Evolutionary conservation across 2,329 filamentous ascomycete genomes (phyloP).

Genomic region (Xylariaceae sp.): DNA sequence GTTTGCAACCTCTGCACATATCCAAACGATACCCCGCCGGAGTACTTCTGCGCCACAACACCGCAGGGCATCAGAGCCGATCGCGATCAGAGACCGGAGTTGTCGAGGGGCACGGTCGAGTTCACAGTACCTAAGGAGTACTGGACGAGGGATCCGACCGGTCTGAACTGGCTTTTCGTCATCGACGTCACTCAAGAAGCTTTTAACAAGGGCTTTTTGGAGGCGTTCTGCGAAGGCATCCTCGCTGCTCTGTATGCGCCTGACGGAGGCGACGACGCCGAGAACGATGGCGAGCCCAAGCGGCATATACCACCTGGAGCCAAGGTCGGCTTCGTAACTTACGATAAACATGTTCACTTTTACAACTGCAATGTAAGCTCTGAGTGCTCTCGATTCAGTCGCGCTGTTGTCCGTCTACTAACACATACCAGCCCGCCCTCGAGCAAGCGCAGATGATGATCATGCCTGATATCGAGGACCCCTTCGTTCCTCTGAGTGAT

Average conservation of each 20-base stretch:
- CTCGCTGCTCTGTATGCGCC: constrained; percentile 76
- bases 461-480: constrained; percentile 95
- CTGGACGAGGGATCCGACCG: constrained; percentile 91
- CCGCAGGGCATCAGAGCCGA: constrained; percentile 83
- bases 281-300: constrained; percentile 49
- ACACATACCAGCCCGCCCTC: constrained; percentile 54
- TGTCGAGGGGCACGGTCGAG: constrained; percentile 88
- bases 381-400: not conserved
- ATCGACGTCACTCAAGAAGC: constrained; percentile 92
- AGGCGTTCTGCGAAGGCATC: constrained; percentile 87
- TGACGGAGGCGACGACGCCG: constrained; percentile 48
- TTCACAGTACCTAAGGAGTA: constrained; percentile 98
- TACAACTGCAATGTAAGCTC: constrained; percentile 79
- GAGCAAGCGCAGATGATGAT: constrained; percentile 96
- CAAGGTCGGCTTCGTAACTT: constrained; percentile 92
- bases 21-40: constrained; percentile 84
- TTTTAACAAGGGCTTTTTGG: constrained; percentile 82
- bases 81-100: constrained; percentile 79
- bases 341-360: constrained; percentile 94
- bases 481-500: constrained; percentile 86
- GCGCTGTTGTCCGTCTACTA: not conserved
- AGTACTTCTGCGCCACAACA: constrained; percentile 90
- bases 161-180: constrained; percentile 80
- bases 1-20: constrained; percentile 98
- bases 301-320: constrained; percentile 67